Evolutionary conservation across 225 moss, liverwort and hornwort genomes (phyloP), one percentile per base, ranked within the genome.

Genomic region (Sphagnum contortum): DNA sequence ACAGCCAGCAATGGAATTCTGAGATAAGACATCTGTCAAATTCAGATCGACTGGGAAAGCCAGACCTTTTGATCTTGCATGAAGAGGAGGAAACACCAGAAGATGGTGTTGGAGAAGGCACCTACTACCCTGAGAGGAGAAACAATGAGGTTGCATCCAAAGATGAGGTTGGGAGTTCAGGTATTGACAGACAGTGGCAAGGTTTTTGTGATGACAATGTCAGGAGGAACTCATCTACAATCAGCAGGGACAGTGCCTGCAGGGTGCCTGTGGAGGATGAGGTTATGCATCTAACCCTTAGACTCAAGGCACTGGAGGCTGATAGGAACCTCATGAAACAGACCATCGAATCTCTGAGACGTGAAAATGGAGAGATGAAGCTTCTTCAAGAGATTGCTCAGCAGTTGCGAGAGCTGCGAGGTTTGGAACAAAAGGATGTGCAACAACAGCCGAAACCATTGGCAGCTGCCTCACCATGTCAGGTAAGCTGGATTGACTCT

Each of bases 301-400:
- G 86, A 59, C 65, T 95, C 76, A 70, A 81, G 64, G 68, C 76
- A n/a, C 54, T 96, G 65, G 96, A 96, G 75, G 68, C 80, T 61
- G 90, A 96, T 73, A 81, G 84, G 68, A 68, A 80, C 61, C 70
- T 83, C 56, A 88, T 96, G 92, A 85, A 87, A 72, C 78, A 82
- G 68, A 90, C 90, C 9, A 90, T 92, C 55, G 72, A 78, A 51
- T 75, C 90, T 48, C 73, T 90, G 69, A 81, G 73, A 67, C 66
- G 74, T 66, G 92, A 92, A 70, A 88, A 92, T 67, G 83, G 81
- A 60, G 83, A 92, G 56, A 92, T 83, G 84, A 88, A 88, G 75
- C 66, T 88, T 47, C 81, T 95, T 47, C 84, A 81, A 72, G 88
- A 84, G 59, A 78, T 84, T 57, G 66, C 90, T 49, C 81, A 87